These are phyloP conservation scores for Funneliformis geosporum DNA, from an alignment of 192 early-diverging fungal genomes.

Conservation along the genomic window DNA sequence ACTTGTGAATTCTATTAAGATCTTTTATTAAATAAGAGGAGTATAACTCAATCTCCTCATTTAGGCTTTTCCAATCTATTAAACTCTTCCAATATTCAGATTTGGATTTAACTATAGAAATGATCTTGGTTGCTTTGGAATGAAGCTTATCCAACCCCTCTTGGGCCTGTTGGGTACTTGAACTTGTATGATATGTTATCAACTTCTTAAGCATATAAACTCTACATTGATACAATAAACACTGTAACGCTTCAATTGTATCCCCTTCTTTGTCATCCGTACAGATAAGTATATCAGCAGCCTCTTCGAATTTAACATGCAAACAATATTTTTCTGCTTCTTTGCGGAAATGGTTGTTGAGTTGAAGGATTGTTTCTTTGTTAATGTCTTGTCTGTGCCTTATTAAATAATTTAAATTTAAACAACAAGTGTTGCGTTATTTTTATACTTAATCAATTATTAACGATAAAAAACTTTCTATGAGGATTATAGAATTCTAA, in stretches of 20 bases:
- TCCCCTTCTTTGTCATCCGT: not conserved
- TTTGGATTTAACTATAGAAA: not conserved
- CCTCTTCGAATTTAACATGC: conserved; percentile 10
- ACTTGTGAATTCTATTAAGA: not conserved
- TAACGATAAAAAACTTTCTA: too few relatives aligned
- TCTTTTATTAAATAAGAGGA: conserved; percentile 11
- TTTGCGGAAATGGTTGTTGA: conserved; percentile 3
- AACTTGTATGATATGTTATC: not conserved
- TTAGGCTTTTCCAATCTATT: not conserved
- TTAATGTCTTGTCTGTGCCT: not conserved
- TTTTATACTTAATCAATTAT: not conserved
- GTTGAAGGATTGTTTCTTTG: not conserved
- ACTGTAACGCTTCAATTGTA: not conserved
- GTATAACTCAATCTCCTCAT: conserved; percentile 3
- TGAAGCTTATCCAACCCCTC: not conserved
- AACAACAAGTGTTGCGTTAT: too few relatives aligned
- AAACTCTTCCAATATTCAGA: not conserved
- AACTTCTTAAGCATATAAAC: not conserved
- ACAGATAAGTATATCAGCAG: not conserved
- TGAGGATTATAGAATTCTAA: too few relatives aligned
- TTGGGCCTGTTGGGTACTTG: not conserved
- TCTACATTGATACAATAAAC: conserved; percentile 1
- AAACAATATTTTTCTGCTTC: not conserved
- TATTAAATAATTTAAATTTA: not conserved
- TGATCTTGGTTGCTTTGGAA: not conserved